Conservation (phyloP, 2,329 filamentous ascomycete genomes). For the Pestalotiopsis fici region DNA sequence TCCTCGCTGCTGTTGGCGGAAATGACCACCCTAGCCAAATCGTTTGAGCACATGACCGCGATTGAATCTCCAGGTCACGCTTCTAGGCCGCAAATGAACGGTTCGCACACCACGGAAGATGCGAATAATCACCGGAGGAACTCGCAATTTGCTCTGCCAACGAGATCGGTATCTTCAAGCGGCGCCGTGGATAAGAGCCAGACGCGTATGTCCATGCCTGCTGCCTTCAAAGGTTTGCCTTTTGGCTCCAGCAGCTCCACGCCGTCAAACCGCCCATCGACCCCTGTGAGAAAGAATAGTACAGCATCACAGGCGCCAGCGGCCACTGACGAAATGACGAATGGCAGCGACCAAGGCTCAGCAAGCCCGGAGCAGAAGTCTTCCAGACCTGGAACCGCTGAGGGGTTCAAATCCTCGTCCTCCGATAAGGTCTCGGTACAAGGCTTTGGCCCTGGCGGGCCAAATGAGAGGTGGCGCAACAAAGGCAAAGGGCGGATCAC, state of each 20-base stretch:
- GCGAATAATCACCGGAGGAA: conserved; percentile 48
- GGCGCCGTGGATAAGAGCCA: conserved; percentile 59
- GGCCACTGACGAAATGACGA: conserved; percentile 47
- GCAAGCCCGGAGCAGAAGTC: conserved; percentile 43
- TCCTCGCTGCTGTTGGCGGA: conserved; percentile 74
- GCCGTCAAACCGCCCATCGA: conserved; percentile 48
- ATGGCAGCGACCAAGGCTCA: conserved; percentile 32
- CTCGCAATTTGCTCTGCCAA: conserved; percentile 54
- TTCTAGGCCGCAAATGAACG: conserved; percentile 39
- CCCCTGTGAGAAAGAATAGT: conserved; percentile 44
- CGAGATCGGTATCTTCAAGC: conserved; percentile 56
- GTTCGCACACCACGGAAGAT: conserved; percentile 42
- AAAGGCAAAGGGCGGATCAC: conserved; percentile 79
- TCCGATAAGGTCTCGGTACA: conserved; percentile 63
- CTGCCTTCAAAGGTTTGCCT: conserved; percentile 48
- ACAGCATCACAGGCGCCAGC: conserved; percentile 49
- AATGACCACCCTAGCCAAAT: conserved; percentile 73
- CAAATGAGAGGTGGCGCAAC: conserved; percentile 76
- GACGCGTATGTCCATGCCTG: conserved; percentile 81
- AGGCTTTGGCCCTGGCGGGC: conserved; percentile 71
- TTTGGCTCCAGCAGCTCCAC: conserved; percentile 47
- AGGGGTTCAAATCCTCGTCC: conserved; percentile 49
- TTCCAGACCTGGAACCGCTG: conserved; percentile 38
- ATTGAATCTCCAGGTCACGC: conserved; percentile 74
- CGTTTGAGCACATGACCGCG: conserved; percentile 70